These are phyloP conservation scores for Oryza brachyantha DNA, from an alignment of 176 grass and related monocot genomes.

Conservation along the genomic window DNA sequence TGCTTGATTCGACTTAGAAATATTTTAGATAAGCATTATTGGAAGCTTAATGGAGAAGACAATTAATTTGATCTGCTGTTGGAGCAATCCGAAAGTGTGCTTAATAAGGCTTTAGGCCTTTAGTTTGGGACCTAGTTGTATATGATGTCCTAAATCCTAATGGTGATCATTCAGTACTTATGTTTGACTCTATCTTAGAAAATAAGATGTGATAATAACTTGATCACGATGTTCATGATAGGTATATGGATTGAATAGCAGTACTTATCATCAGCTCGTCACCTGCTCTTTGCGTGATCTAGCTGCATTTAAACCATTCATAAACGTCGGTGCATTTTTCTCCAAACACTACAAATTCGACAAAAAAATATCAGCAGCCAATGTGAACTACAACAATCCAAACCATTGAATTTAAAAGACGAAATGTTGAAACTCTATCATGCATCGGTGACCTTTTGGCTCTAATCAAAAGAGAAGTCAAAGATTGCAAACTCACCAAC, in stretches of 20 bases:
- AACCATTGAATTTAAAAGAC: not conserved
- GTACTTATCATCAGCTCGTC: not conserved
- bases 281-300: not conserved
- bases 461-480: constrained; percentile 7
- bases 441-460: not conserved
- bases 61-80: not conserved
- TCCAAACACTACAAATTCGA: not conserved
- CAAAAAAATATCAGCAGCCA: constrained; percentile 11
- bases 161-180: no score
- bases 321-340: not conserved
- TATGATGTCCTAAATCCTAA: no score
- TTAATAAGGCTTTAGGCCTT: not conserved
- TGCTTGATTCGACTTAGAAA: no score
- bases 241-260: not conserved
- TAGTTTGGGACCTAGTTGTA: not conserved
- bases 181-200: not conserved
- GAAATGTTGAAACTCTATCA: constrained; percentile 12
- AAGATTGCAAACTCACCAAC: constrained; percentile 17
- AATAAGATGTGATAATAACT: not conserved
- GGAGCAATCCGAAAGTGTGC: not conserved
- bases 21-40: no score
- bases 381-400: constrained; percentile 8
- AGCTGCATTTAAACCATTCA: not conserved
- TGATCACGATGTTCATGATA: not conserved
- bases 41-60: not conserved